phyloP scores from a whole-genome alignment of 225 moss, liverwort and hornwort genomes.

The Marchantia paleacea region DNA sequence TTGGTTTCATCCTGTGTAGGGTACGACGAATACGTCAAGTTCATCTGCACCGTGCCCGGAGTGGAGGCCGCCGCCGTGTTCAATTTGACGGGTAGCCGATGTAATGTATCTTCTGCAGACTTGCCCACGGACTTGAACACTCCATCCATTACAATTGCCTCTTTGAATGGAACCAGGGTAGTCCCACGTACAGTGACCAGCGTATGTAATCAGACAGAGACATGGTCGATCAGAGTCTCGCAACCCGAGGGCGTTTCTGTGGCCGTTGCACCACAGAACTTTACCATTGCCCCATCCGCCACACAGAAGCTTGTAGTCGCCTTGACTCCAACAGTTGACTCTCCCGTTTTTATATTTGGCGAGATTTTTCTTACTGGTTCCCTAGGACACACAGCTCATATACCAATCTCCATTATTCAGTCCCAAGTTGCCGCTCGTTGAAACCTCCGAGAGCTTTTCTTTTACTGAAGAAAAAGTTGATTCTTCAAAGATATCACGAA shows the following conservation, averaged over 20 bases:
- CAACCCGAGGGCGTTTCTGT: slow-evolving; percentile 29
- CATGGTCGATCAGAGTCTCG: slow-evolving; percentile 24
- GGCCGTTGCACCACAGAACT: slow-evolving; percentile 27
- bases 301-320: slow-evolving; percentile 34
- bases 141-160: slow-evolving; percentile 48
- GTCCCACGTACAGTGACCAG: slow-evolving; percentile 44
- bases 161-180: slow-evolving; percentile 39
- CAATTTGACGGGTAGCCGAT: slow-evolving; percentile 38
- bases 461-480: slow-evolving; percentile 13
- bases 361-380: slow-evolving; percentile 38
- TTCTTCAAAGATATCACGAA: slow-evolving; percentile 24
- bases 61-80: slow-evolving; percentile 28
- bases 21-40: slow-evolving; percentile 50
- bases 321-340: slow-evolving; percentile 27
- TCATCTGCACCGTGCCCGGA: slow-evolving; percentile 46
- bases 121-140: slow-evolving; percentile 44
- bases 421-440: slow-evolving; percentile 28
- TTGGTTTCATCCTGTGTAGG: slow-evolving; percentile 22
- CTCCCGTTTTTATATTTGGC: slow-evolving; percentile 31
- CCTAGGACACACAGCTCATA: slow-evolving; percentile 41
- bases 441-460: neutral
- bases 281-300: slow-evolving; percentile 28
- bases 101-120: slow-evolving; percentile 31
- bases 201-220: slow-evolving; percentile 34
- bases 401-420: slow-evolving; percentile 43